phyloP scores from a whole-genome alignment of 345 rosid species.

The Moringa oleifera region DNA sequence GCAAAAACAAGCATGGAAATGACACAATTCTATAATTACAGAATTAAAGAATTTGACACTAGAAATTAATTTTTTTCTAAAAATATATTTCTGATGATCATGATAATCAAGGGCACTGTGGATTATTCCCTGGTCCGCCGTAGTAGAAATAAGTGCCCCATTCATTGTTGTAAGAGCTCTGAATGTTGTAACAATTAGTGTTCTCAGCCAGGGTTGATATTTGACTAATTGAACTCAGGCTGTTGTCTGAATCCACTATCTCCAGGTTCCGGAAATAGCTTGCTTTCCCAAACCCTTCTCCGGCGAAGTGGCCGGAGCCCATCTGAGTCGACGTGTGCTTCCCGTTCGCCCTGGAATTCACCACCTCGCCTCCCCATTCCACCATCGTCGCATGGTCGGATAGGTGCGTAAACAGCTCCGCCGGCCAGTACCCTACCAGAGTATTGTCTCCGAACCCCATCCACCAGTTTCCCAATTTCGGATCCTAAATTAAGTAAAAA shows the following conservation, averaged over 20 bases:
- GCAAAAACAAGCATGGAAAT: constrained; percentile 34
- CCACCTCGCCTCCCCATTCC: constrained; percentile 98
- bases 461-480: constrained; percentile 94
- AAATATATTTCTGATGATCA: background rate
- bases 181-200: constrained; percentile 82
- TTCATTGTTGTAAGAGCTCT: constrained; percentile 62
- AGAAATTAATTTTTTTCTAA: background rate
- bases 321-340: constrained; percentile 85
- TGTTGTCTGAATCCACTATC: constrained; percentile 83
- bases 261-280: constrained; percentile 88
- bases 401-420: constrained; percentile 87
- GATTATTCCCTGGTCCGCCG: constrained; percentile 89
- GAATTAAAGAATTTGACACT: constrained; percentile 32
- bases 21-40: constrained; percentile 29
- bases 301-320: constrained; percentile 94
- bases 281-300: constrained; percentile 80
- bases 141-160: constrained; percentile 96
- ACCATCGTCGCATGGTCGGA: constrained; percentile 89
- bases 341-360: constrained; percentile 77
- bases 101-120: constrained; percentile 50
- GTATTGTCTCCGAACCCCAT: constrained; percentile 87
- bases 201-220: constrained; percentile 77
- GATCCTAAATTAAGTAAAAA: constrained; percentile 50
- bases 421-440: constrained; percentile 94
- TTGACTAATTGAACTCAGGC: constrained; percentile 56